phyloP scores from a whole-genome alignment of 441 rosid species.

The Metrosideros polymorpha region DNA sequence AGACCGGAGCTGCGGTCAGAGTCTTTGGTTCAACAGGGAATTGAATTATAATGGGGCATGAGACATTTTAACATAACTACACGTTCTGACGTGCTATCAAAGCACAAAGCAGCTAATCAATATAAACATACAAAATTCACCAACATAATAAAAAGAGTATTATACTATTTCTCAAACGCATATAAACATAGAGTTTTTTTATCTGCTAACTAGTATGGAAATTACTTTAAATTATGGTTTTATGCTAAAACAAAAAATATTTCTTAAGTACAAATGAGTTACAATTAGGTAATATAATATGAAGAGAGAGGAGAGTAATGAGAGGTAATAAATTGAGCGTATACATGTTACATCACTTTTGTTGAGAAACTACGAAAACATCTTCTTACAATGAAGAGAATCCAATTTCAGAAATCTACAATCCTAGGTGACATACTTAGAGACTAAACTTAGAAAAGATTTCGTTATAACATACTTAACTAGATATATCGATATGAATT shows the following conservation, averaged over 20 bases:
- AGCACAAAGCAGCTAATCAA: neutral
- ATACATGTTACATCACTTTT: neutral
- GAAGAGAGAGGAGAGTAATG: neutral
- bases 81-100: neutral
- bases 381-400: neutral
- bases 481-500: neutral
- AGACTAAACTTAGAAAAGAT: neutral
- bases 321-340: neutral
- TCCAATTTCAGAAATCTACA: neutral
- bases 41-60: neutral
- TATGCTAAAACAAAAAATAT: neutral
- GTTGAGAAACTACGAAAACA: neutral
- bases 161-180: neutral
- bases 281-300: neutral
- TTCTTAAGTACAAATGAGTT: neutral
- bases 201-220: neutral
- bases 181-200: neutral
- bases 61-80: neutral
- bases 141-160: neutral
- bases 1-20: neutral
- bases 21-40: neutral
- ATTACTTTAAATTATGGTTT: neutral
- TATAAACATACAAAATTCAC: neutral
- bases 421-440: neutral
- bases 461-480: neutral